phyloP scores from a whole-genome alignment of 345 rosid genomes.

The Brassica incana region DNA sequence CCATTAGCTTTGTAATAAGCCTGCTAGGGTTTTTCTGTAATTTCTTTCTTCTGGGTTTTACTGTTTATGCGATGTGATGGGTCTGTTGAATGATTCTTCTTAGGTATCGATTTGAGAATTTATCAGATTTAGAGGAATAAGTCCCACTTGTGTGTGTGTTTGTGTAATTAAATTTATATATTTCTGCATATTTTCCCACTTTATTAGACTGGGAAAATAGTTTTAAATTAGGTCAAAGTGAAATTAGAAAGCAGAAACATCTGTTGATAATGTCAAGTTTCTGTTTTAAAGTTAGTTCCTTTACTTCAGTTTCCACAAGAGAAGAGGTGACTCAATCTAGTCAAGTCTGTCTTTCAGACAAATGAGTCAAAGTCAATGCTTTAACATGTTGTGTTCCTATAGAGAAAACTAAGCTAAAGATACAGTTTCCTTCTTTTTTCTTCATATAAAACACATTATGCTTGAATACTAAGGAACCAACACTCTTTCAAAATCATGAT shows the following conservation, averaged over 20 bases:
- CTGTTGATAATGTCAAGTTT: slow-evolving; percentile 36
- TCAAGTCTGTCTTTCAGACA: slow-evolving; percentile 32
- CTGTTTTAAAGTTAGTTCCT: slow-evolving; percentile 27
- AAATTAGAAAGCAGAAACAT: slow-evolving; percentile 34
- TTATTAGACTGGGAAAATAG: slow-evolving; percentile 6
- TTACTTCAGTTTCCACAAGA: slow-evolving; percentile 18
- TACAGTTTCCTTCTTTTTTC: neutral
- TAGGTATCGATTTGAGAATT: slow-evolving; percentile 23
- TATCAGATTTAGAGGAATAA: slow-evolving; percentile 29
- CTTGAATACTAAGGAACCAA: neutral
- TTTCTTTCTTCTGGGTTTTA: slow-evolving; percentile 9
- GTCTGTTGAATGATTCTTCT: slow-evolving; percentile 12
- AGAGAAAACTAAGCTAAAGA: slow-evolving; percentile 2
- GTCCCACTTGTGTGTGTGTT: neutral
- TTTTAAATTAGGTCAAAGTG: slow-evolving; percentile 20
- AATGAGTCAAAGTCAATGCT: slow-evolving; percentile 38
- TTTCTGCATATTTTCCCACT: neutral
- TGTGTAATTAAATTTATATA: neutral
- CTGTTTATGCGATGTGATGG: neutral
- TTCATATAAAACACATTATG: neutral
- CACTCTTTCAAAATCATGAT: slow-evolving; percentile 7
- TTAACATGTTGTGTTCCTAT: slow-evolving; percentile 18
- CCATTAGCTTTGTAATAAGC: slow-evolving; percentile 19
- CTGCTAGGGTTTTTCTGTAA: slow-evolving; percentile 23
- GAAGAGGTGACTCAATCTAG: slow-evolving; percentile 36